Percentiles rank a stretch among this genome's conserved stretches.
Evolutionary conservation across 768 basidiomycete species (phyloP).

Genomic region (Daedalea quercina): DNA sequence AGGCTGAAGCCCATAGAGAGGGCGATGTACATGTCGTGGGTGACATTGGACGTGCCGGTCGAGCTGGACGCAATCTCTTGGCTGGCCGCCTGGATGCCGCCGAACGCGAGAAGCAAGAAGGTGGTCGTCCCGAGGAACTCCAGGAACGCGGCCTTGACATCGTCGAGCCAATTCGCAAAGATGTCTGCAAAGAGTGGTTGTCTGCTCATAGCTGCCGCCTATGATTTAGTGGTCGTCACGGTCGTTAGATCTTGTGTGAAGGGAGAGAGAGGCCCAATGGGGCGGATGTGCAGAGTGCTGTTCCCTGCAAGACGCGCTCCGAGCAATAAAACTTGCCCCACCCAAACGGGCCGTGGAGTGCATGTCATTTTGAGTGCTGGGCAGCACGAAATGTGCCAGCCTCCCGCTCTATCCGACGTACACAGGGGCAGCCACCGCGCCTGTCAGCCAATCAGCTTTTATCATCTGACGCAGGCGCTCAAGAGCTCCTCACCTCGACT

Average conservation of each 20-base stretch:
- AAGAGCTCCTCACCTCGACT: too few species aligned
- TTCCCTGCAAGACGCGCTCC: too few species aligned
- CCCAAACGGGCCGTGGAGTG: too few species aligned
- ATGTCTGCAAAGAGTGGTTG: background rate
- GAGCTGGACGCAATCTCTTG: slow-evolving; percentile 8
- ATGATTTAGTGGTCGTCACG: background rate
- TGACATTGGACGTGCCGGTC: slow-evolving; percentile 4
- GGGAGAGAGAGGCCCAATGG: background rate
- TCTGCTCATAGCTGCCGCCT: background rate
- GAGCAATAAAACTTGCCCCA: too few species aligned
- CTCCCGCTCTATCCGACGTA: too few species aligned
- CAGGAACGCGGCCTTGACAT: slow-evolving; percentile 42
- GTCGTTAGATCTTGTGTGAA: background rate
- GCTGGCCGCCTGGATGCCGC: slow-evolving; percentile 48
- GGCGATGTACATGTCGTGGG: slow-evolving; percentile 49
- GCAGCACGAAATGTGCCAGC: too few species aligned
- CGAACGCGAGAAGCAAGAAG: slow-evolving; percentile 61
- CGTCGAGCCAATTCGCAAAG: slow-evolving; percentile 19
- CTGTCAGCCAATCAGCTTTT: too few species aligned
- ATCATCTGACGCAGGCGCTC: too few species aligned
- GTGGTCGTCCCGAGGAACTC: slow-evolving; percentile 55
- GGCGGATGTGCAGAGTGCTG: too few species aligned
- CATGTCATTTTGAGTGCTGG: too few species aligned
- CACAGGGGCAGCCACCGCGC: too few species aligned
- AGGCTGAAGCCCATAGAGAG: slow-evolving; percentile 56